Evolutionary conservation across 768 basidiomycete species (phyloP).

Genomic region (Suillus fuscotomentosus): DNA sequence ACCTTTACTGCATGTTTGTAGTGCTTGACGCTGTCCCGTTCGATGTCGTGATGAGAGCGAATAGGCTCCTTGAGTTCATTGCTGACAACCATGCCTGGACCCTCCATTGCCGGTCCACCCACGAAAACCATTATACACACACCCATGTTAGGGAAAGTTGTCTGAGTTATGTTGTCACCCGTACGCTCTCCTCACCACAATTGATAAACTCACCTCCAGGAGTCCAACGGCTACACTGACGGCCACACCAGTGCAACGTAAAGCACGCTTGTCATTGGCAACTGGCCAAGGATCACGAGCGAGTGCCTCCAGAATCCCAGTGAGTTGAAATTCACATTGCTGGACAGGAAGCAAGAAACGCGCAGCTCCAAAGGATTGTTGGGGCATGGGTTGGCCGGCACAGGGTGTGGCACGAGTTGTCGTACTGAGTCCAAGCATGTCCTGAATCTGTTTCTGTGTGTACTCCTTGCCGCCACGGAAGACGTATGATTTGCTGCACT

Average conservation of each 20-base stretch:
- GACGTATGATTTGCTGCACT: conserved; percentile 97
- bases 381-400: conserved; percentile 79
- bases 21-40: conserved; percentile 94
- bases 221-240: conserved; percentile 91
- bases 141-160: conserved; percentile 93
- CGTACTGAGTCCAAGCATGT: conserved; percentile 81
- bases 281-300: conserved; percentile 97
- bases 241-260: conserved; percentile 95
- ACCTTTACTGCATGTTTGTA: conserved; percentile 97
- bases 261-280: conserved; percentile 87
- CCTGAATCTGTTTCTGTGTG: conserved; percentile 92
- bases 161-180: conserved; percentile 33
- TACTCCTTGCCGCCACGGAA: conserved; percentile 99
- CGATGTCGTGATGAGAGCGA: conserved; percentile 98
- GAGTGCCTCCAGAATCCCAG: conserved; percentile 85
- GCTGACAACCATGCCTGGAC: conserved; percentile 96
- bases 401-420: conserved; percentile 83
- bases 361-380: conserved; percentile 79
- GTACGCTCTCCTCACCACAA: not conserved
- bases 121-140: conserved; percentile 95
- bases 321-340: conserved; percentile 95
- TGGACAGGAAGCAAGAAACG: conserved; percentile 90
- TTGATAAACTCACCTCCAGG: conserved; percentile 59
- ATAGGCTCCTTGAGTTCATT: conserved; percentile 97
- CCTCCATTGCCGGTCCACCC: conserved; percentile 94